Base-by-base conservation (phyloP, 2,329 filamentous ascomycete genomes). In the Alternaria sp. region DNA sequence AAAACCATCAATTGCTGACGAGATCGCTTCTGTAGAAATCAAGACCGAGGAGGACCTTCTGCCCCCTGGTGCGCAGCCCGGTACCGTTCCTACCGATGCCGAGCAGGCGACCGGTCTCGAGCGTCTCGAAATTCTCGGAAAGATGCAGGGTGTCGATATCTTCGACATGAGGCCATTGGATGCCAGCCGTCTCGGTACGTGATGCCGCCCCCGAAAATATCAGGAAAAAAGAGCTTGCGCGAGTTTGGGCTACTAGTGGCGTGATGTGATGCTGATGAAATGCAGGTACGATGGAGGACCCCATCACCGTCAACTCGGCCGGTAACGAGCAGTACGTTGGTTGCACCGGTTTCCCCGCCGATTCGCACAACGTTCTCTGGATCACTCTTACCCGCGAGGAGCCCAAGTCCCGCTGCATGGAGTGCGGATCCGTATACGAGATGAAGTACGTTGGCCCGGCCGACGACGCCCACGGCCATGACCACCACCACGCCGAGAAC, bases 111-210 rank as follows among this genome's bases (percentile, higher is more conserved):
- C 96, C 75, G 96, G 96, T 92, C 88, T 98, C 65, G 96, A 99
- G 87, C 94, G 96, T 89, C 89, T 99, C 75, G 96, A 99, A 85
- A 96, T 99, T 79, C 87, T 99, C 81, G 96, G 96, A 84, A 99
- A 99, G 90, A 97, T 98, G 91, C 93, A 98, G 87, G 94, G 96
- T 72, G 86, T 97, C 77, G 96, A 99, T 81, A 87, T 98, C 81
- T 99, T 99, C 86, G 94, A 99, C 85, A 97, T 98, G 96, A 91
- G 89, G 83, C 96, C 96, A 69, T 89, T 99, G 75, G 96, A 98
- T 82, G 87, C 95, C 69, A 96, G 91, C 82, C 90, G 96, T 80
- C 88, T 88, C 83, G 95, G 95, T 92, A 86, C 70, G 85, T 69
- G 17, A 59, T 23, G 56, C 62, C 61, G 57, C 8, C 36, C 23